Base-by-base conservation (phyloP, 2,329 filamentous ascomycete genomes). In the Acephala macrosclerotiorum region DNA sequence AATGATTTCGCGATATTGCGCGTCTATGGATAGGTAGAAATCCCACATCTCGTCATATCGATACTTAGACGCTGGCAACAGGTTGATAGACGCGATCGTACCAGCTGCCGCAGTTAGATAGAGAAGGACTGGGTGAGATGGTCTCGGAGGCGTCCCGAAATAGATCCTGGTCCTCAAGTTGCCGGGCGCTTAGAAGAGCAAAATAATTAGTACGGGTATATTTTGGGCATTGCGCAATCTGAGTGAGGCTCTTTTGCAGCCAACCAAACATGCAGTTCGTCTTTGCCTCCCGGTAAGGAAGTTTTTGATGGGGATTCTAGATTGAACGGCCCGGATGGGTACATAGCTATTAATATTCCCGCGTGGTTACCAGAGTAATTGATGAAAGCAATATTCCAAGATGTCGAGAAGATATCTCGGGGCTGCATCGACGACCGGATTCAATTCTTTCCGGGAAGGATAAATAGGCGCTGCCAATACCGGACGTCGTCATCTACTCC, bases 21-120 rank as follows among this genome's bases (percentile, higher is more conserved):
- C 49, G 49, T 33, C 18, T 53, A 53, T 53, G 26, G 49, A 29
- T 11, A 4, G 25, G 11, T 53, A 53, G 22, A 53, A 11, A 26
- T 53, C 49, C 22, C 49, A 29, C 45, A 20, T 29, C 49, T 11
- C 47, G 25, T 53, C 49, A 53, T 26, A 29, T 53, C 55, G 35
- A 57, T 57, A 57, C 55, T 36, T 57, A 57, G 35, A 38, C 55
- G 55, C 55, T 57, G 18, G 29, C 55, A 35, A 57, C 55, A 57
- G 55, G 55, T 57, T 22, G 20, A 57, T 57, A 57, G 55, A 57
- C 55, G 55, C 55, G 55, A 57, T 57, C n/a, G 55, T 16, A n/a
- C 35, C 55, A 40, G 55, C n/a, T 38, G 11, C 55, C 35, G 33
- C 38, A 20, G 12, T 38, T 57, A 33, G 16, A 5, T 18, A 12